A percentile compares a stretch with the other conserved stretches of the same genome.
Evolutionary conservation across 1,284 basidiomycete genomes (phyloP).

Genomic region (Rhodofomes roseus): DNA sequence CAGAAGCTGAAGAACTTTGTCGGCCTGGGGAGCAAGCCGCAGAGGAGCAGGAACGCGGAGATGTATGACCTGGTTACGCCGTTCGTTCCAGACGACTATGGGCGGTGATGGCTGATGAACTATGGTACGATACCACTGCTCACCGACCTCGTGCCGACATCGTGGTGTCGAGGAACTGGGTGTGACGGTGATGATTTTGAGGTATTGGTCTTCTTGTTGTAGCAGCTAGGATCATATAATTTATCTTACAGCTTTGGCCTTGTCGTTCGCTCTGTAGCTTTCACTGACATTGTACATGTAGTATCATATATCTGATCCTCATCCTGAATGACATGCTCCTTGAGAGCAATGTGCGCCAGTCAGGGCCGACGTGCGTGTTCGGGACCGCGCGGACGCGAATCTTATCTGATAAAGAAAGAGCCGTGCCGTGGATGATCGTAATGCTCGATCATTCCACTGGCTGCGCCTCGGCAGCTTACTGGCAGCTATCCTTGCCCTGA

Average conservation of each 20-base stretch:
- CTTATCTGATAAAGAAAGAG: constrained; percentile 10
- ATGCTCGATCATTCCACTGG: not conserved
- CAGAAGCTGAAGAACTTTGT: constrained; percentile 57
- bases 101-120: constrained; percentile 10
- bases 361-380: too few relatives aligned
- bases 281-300: too few relatives aligned
- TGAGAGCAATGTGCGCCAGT: too few relatives aligned
- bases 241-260: not conserved
- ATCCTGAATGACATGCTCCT: too few relatives aligned
- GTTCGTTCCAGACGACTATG: constrained; percentile 43
- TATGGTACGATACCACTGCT: not conserved
- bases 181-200: not conserved
- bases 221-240: not conserved
- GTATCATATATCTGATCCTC: too few relatives aligned
- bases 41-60: constrained; percentile 60
- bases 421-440: not conserved
- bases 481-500: not conserved
- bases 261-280: not conserved
- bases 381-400: not conserved
- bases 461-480: not conserved
- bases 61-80: constrained; percentile 77
- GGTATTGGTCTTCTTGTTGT: not conserved
- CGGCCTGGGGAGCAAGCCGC: constrained; percentile 44
- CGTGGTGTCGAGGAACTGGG: not conserved
- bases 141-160: not conserved